phyloP scores from a whole-genome alignment of 768 basidiomycete species.

The Mycena pura region DNA sequence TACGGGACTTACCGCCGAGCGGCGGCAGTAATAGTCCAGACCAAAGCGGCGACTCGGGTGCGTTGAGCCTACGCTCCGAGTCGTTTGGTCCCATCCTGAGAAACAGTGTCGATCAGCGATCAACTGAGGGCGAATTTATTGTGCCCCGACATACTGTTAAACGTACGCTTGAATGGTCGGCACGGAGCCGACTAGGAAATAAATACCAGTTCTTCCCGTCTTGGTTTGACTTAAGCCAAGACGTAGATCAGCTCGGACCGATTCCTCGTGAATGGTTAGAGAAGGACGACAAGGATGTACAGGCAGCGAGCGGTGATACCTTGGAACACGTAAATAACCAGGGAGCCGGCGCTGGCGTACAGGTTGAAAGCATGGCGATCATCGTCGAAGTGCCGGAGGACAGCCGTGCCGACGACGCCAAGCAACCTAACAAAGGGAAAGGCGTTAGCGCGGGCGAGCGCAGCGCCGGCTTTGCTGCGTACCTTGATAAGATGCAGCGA shows the following conservation, averaged over 20 bases:
- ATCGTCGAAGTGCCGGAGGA: conserved; percentile 5
- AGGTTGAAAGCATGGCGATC: background rate
- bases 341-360: background rate
- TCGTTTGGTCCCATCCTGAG: no score
- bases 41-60: background rate
- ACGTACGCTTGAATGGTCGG: background rate
- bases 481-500: background rate
- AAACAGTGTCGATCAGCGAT: background rate
- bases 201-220: conserved; percentile 5
- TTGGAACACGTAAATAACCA: background rate
- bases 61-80: background rate
- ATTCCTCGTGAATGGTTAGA: background rate
- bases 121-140: background rate
- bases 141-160: background rate
- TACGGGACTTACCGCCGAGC: background rate
- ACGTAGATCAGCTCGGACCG: conserved; percentile 12
- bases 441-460: background rate
- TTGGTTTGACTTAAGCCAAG: conserved; percentile 9
- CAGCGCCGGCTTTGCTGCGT: background rate
- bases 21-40: background rate
- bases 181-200: background rate
- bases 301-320: background rate
- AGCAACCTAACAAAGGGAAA: background rate
- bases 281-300: background rate
- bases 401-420: background rate